phyloP scores from a whole-genome alignment of 441 rosid species.

The Manihot esculenta region DNA sequence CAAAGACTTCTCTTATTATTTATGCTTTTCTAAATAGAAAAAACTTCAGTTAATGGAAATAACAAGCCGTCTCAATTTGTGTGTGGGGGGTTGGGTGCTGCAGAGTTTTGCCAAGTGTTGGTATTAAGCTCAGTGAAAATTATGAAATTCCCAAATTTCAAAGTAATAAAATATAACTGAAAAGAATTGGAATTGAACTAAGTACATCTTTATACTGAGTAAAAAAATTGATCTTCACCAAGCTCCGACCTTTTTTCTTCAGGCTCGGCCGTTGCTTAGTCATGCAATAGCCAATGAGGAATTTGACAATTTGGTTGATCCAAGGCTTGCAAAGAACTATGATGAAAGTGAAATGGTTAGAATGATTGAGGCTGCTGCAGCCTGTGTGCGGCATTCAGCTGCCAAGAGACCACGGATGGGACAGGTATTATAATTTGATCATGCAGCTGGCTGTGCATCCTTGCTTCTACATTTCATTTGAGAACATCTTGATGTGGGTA shows the following conservation, averaged over 20 bases:
- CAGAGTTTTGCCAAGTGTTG: too few species aligned
- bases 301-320: conserved; percentile 57
- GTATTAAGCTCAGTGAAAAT: too few species aligned
- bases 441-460: too few species aligned
- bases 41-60: too few species aligned
- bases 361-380: conserved; percentile 86
- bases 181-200: too few species aligned
- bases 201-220: not conserved
- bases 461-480: not conserved
- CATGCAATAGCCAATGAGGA: conserved; percentile 64
- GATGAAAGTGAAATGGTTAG: conserved; percentile 61
- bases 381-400: conserved; percentile 85
- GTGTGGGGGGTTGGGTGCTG: too few species aligned
- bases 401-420: conserved; percentile 88
- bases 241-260: conserved; percentile 10
- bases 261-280: conserved; percentile 89
- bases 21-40: too few species aligned
- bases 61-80: too few species aligned
- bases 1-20: too few species aligned
- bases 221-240: not conserved
- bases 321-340: conserved; percentile 59
- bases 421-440: conserved; percentile 46
- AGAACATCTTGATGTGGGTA: not conserved
- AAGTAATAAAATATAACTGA: too few species aligned
- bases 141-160: too few species aligned